phyloP scores from a whole-genome alignment of 345 rosid genomes.

The Bruguiera sexangula region DNA sequence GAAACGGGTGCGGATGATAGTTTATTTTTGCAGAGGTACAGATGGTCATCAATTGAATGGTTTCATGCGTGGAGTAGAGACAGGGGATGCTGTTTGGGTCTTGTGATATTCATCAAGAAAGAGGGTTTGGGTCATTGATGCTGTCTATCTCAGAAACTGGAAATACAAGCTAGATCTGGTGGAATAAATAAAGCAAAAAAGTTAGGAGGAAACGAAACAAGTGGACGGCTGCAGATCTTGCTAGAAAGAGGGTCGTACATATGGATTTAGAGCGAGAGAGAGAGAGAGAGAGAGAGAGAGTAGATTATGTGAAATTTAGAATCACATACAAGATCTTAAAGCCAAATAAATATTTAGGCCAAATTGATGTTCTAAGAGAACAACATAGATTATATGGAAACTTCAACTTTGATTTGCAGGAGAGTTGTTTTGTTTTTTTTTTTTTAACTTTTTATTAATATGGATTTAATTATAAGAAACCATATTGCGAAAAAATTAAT shows the following conservation, averaged over 20 bases:
- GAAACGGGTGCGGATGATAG: slow-evolving; percentile 1
- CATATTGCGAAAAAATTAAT: too few relatives aligned
- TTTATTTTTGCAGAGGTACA: slow-evolving; percentile 46
- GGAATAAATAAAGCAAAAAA: slow-evolving; percentile 17
- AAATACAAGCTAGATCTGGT: slow-evolving; percentile 28
- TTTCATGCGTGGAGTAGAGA: slow-evolving; percentile 42
- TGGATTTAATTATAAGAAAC: too few relatives aligned
- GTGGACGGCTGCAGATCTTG: slow-evolving; percentile 2
- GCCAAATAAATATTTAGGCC: too few relatives aligned
- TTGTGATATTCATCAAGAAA: slow-evolving; percentile 61
- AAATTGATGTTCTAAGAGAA: too few relatives aligned
- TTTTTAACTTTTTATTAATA: too few relatives aligned
- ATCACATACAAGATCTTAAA: too few relatives aligned
- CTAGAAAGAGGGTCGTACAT: not conserved
- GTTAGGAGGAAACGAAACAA: not conserved
- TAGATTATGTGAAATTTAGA: too few relatives aligned
- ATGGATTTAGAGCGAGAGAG: too few relatives aligned
- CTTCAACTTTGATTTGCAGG: too few relatives aligned
- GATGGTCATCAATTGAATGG: slow-evolving; percentile 45
- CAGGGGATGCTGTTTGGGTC: slow-evolving; percentile 27
- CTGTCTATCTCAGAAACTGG: slow-evolving; percentile 6
- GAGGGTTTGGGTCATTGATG: not conserved
- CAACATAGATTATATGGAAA: too few relatives aligned
- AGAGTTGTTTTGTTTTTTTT: too few relatives aligned
- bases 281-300: too few relatives aligned